Evolutionary conservation across 2,329 filamentous ascomycete species (phyloP).

Genomic region (Fusarium sp.): DNA sequence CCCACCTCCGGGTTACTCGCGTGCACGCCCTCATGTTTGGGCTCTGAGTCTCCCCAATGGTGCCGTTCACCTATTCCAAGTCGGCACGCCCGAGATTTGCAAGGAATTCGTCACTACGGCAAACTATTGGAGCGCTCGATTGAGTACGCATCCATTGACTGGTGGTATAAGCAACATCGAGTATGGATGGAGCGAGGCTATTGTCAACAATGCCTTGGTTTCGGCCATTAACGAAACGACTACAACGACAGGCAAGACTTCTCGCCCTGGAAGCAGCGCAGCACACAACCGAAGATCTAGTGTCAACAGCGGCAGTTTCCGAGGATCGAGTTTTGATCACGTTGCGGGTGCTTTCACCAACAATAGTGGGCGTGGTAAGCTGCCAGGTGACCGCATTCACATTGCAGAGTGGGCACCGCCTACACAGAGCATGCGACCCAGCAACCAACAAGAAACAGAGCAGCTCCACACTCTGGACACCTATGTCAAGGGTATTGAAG

Average conservation of each 20-base stretch:
- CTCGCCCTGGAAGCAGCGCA: constrained; percentile 67
- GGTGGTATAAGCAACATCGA: constrained; percentile 97
- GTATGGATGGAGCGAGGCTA: constrained; percentile 93
- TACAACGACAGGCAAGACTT: constrained; percentile 53
- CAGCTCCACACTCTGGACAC: constrained; percentile 81
- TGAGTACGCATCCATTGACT: constrained; percentile 93
- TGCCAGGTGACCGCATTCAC: constrained; percentile 87
- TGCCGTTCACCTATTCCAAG: constrained; percentile 98
- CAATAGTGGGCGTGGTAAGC: constrained; percentile 67
- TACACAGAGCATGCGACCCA: constrained; percentile 90
- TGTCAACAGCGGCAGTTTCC: constrained; percentile 66
- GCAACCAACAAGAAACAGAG: constrained; percentile 81
- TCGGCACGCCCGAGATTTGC: constrained; percentile 93
- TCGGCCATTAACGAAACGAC: constrained; percentile 66
- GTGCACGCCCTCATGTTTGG: constrained; percentile 92
- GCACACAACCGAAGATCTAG: constrained; percentile 60
- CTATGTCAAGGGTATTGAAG: constrained; percentile 89
- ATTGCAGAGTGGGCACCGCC: constrained; percentile 93
- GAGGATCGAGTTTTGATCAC: constrained; percentile 75
- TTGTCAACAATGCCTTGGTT: constrained; percentile 76
- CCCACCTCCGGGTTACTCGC: constrained; percentile 93
- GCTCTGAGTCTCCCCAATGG: constrained; percentile 92
- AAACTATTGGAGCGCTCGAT: constrained; percentile 97
- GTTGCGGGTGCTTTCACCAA: constrained; percentile 65
- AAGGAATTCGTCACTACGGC: constrained; percentile 94